Evolutionary conservation across 2,329 filamentous ascomycete species (phyloP).

Genomic region (Xylariaceae sp.): DNA sequence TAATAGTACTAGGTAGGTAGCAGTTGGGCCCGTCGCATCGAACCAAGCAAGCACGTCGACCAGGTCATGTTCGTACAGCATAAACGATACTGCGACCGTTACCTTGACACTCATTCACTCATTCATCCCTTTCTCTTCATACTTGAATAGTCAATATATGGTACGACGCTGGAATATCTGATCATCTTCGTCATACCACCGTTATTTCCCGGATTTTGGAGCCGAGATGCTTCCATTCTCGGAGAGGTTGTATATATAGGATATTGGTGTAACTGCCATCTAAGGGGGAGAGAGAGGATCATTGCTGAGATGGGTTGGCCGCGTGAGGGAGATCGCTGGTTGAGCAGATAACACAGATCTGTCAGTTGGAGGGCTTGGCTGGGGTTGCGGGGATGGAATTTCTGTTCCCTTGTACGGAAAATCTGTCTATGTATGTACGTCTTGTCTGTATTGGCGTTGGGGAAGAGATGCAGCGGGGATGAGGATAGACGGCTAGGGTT

Average conservation of each 20-base stretch:
- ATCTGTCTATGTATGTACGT: neutral
- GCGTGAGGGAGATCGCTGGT: neutral
- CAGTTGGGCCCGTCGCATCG: too few relatives aligned
- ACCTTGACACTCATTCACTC: too few relatives aligned
- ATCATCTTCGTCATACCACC: neutral
- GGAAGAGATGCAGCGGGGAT: conserved; percentile 4
- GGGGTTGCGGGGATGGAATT: conserved; percentile 6
- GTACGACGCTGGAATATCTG: neutral
- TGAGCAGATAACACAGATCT: neutral
- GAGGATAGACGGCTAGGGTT: neutral
- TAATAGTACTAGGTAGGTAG: too few relatives aligned
- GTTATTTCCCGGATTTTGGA: neutral
- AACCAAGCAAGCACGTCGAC: too few relatives aligned
- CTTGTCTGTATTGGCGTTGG: conserved; percentile 5
- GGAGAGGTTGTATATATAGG: neutral
- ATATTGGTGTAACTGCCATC: too few relatives aligned
- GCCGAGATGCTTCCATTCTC: neutral
- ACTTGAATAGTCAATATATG: neutral
- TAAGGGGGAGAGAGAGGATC: neutral
- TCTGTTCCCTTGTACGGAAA: neutral
- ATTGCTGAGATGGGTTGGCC: neutral
- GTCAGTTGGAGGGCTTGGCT: neutral
- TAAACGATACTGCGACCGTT: too few relatives aligned
- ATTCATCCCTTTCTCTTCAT: neutral
- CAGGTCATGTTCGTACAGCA: too few relatives aligned